Conservation (phyloP, 2,329 filamentous ascomycete species). For the Sporothrix mexicana region DNA sequence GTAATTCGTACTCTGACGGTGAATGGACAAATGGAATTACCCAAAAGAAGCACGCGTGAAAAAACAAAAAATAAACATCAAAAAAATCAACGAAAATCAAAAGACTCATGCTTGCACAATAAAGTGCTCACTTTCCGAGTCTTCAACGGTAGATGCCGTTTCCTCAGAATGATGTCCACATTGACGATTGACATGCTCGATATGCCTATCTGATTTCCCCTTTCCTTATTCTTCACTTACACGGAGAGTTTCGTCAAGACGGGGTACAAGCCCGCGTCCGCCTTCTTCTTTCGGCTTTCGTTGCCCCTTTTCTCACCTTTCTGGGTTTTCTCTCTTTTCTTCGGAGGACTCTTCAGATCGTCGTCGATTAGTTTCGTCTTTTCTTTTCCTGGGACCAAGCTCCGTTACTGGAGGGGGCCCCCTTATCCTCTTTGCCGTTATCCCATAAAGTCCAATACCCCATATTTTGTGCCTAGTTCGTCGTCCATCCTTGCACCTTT, state of each 20-base stretch:
- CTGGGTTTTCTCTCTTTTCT: background rate
- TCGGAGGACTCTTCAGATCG: conserved; percentile 7
- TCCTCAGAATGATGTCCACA: background rate
- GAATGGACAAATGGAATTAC: too few species aligned
- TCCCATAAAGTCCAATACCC: conserved; percentile 2
- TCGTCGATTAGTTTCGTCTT: conserved; percentile 15
- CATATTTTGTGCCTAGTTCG: conserved; percentile 13
- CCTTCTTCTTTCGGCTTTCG: background rate
- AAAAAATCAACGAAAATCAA: background rate
- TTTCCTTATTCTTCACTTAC: background rate
- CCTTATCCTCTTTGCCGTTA: conserved; percentile 15
- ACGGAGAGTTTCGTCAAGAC: background rate
- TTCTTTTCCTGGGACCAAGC: background rate
- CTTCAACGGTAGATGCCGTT: background rate
- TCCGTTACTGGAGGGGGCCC: background rate
- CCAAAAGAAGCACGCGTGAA: too few species aligned
- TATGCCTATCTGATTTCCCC: conserved; percentile 2
- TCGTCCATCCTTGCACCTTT: background rate
- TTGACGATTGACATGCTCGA: background rate
- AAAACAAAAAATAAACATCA: too few species aligned
- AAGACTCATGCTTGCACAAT: background rate
- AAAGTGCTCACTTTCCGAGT: conserved; percentile 4
- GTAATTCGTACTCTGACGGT: background rate
- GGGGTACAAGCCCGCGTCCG: background rate
- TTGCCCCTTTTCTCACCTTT: background rate